A percentile compares a stretch with the other conserved stretches of the same genome.
These are phyloP conservation scores for Coemansia linderi DNA, from an alignment of 371 early-diverging fungal species.

Conservation along the genomic window DNA sequence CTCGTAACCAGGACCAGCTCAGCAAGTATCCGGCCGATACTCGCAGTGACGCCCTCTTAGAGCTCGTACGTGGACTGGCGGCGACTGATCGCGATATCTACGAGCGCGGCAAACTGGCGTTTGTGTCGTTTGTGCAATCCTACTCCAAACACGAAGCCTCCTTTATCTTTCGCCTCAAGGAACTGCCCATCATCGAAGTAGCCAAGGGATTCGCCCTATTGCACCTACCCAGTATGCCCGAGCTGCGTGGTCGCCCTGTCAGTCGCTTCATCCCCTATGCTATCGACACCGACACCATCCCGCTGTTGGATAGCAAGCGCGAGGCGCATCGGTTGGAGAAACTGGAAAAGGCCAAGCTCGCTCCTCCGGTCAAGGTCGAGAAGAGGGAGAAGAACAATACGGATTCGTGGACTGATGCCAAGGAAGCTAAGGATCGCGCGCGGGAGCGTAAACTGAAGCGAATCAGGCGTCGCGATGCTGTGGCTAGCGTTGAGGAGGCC, in stretches of 20 bases:
- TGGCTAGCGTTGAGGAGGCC: slow-evolving; percentile 17
- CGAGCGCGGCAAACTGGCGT: slow-evolving; percentile 80
- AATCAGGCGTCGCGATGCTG: slow-evolving; percentile 37
- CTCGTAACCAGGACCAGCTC: background rate
- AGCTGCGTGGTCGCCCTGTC: slow-evolving; percentile 67
- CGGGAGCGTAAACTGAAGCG: slow-evolving; percentile 47
- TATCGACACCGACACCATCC: slow-evolving; percentile 39
- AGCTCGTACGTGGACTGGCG: slow-evolving; percentile 59
- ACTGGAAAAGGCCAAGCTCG: slow-evolving; percentile 51
- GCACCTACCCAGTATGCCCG: slow-evolving; percentile 90
- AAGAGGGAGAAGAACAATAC: slow-evolving; percentile 27
- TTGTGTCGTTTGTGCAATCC: slow-evolving; percentile 84
- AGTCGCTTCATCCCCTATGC: slow-evolving; percentile 39
- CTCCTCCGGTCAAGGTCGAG: background rate
- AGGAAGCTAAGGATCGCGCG: slow-evolving; percentile 37
- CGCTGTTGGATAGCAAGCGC: slow-evolving; percentile 52
- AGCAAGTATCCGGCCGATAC: slow-evolving; percentile 23
- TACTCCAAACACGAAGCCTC: slow-evolving; percentile 92
- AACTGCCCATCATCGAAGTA: slow-evolving; percentile 72
- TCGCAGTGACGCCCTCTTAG: slow-evolving; percentile 57
- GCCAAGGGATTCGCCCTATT: slow-evolving; percentile 80
- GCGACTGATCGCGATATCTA: slow-evolving; percentile 73
- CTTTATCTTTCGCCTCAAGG: slow-evolving; percentile 87
- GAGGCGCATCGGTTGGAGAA: slow-evolving; percentile 75
- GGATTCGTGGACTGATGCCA: slow-evolving; percentile 50